Base-by-base conservation (phyloP, 2,329 filamentous ascomycete species). In the Hymenoscyphus occultus region DNA sequence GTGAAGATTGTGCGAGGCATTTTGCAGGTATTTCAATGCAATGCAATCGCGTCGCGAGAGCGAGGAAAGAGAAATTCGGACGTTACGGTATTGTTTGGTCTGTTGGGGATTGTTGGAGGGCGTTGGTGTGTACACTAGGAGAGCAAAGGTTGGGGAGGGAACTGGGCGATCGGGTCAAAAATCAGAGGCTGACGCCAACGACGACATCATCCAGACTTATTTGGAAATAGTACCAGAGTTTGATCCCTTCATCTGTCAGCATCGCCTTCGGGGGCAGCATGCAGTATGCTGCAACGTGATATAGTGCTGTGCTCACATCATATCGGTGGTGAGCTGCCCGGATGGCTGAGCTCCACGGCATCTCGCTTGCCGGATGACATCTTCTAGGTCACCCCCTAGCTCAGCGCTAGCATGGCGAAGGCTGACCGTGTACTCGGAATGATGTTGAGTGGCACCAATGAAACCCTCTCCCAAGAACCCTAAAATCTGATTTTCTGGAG, bases 1-100 rank as follows among this genome's bases (percentile, higher is more conserved):
- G 90, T 93, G 79, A 93, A 92, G 28, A 85, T 81, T 31, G 83
- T 86, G 56, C 60, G 60, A 78, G 88, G 91, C 59, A 86, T 86
- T 89, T 93, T 91, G 63, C 70, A 79, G 74, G 60, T 56, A 19
- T 32, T 32, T 1, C 5, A 35, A 35, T 48, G 35, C 5, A 35
- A 35, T 35, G 10, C 19, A 19, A 54, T 54, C 19, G 19, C 12
- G 19, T 28, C 7, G 19, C 19, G 19, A 19, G 10, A 54, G 19
- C 12, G 48, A 54, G 48, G n/a, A 13, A 54, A 5, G 19, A 19
- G 48, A 28, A 19, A 22, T 19, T 35, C 35, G 35, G 9, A 7
- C 35, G 35, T 6, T 35, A 35, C 7, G 5, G 35, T 35, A 10
- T 35, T 35, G 48, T 28, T 54, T 14, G 12, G 10, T 0, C 4